A percentile compares a stretch with the other conserved stretches of the same genome.
phyloP scores from a whole-genome alignment of 2,329 filamentous ascomycete species.

The Amauroascus niger region DNA sequence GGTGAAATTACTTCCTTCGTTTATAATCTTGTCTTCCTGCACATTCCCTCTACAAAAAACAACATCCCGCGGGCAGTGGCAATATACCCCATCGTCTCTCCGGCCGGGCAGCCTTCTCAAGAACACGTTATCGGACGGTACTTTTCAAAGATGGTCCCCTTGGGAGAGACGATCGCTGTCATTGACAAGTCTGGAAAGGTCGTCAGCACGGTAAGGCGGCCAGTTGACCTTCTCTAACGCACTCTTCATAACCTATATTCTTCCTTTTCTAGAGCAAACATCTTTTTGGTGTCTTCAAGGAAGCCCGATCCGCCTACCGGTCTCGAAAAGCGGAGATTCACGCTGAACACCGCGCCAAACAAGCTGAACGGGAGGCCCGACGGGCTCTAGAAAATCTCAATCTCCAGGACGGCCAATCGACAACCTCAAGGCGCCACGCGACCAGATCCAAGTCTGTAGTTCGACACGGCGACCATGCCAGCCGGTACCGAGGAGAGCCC shows the following conservation, averaged over 20 bases:
- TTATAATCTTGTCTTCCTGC: neutral
- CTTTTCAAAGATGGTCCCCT: slow-evolving; percentile 21
- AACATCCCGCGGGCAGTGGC: neutral
- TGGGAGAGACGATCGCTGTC: slow-evolving; percentile 71
- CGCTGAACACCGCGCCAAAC: slow-evolving; percentile 54
- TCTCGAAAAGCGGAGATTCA: slow-evolving; percentile 78
- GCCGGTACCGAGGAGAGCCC: slow-evolving; percentile 20
- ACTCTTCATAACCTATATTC: slow-evolving; percentile 13
- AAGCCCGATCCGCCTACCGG: slow-evolving; percentile 77
- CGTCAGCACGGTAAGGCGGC: slow-evolving; percentile 63
- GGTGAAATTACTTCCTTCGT: neutral
- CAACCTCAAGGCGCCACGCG: slow-evolving; percentile 32
- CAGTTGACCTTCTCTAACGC: slow-evolving; percentile 14
- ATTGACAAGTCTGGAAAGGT: slow-evolving; percentile 88
- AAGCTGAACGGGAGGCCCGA: slow-evolving; percentile 50
- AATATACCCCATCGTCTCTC: neutral
- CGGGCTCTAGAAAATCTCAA: slow-evolving; percentile 46
- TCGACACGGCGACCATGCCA: slow-evolving; percentile 24
- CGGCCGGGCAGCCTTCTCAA: neutral
- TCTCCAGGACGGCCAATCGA: slow-evolving; percentile 41
- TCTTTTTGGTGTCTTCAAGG: slow-evolving; percentile 79
- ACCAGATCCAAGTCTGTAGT: slow-evolving; percentile 29
- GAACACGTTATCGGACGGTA: neutral
- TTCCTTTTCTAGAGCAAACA: slow-evolving; percentile 62
- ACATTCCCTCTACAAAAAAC: neutral